Evolutionary conservation across 495 filamentous ascomycete species (phyloP), one percentile per base, ranked within the genome.

Genomic region (Penicillium fimorum): DNA sequence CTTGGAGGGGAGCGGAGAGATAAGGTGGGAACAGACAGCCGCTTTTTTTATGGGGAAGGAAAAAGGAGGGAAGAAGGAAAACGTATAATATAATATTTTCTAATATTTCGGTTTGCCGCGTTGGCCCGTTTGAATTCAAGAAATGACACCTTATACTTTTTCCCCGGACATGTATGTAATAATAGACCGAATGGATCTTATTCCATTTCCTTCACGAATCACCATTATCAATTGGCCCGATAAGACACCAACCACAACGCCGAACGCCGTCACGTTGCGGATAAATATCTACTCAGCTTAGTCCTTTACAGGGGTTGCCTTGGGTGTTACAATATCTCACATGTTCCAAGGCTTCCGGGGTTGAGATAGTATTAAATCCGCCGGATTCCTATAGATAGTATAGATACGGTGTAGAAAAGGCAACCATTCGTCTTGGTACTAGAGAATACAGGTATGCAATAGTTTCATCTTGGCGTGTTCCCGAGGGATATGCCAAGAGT

Each of bases 191-290:
- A 2, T 1, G 22, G 25, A 50, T 38, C 33, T 27, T 38, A 50
- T 18, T 32, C 57, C 42, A 58, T 64, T 63, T 61, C 61, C 57
- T 57, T 61, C 63, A 60, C 58, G 46, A 54, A 47, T 61, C 53
- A 6, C 42, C 54, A 68, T 62, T 64, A 65, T 70, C 67, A 68
- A 64, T 63, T 53, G 29, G 43, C 30, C 58, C 57, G 68, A 70
- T 70, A 71, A 70, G 66, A 62, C 35, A 38, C 70, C 70, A 73
- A 73, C 70, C 70, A 73, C 68, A 68, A 25, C 60, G 38, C 41
- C 37, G 44, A 41, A 17, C 60, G 25, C 50, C 59, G 44, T 59
- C 70, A 71, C 70, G 66, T 70, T 73, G 60, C 53, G 54, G 43
- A 57, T 63, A 53, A 56, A 51, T 29, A 33, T 17, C 27, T 43